Percentiles rank a stretch among this genome's conserved stretches.
phyloP scores from a whole-genome alignment of 1,284 basidiomycete species.

The Sanguinoderma infundibulare region DNA sequence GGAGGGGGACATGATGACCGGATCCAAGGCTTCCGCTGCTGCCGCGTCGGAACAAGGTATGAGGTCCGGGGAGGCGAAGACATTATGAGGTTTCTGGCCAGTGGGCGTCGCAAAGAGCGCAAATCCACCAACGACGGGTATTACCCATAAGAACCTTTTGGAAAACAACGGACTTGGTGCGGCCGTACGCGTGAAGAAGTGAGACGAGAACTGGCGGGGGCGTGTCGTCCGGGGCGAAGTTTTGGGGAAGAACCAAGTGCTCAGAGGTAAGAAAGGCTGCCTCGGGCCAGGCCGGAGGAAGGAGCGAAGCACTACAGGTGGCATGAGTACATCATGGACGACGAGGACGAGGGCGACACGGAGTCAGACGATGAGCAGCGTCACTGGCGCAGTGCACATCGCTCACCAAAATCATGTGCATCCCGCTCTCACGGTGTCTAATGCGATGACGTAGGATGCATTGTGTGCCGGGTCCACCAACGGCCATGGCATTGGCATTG shows the following conservation, averaged over 20 bases:
- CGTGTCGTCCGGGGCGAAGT: slow-evolving; percentile 26
- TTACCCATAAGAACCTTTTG: slow-evolving; percentile 52
- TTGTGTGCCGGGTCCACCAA: too few species aligned
- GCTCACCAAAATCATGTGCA: slow-evolving; percentile 3
- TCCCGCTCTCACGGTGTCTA: too few species aligned
- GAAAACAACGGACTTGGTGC: slow-evolving; percentile 18
- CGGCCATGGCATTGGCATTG: neutral
- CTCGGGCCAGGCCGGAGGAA: slow-evolving; percentile 30
- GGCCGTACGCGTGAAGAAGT: slow-evolving; percentile 32
- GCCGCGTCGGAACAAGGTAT: slow-evolving; percentile 57
- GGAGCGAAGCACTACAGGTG: slow-evolving; percentile 33
- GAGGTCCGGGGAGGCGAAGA: slow-evolving; percentile 63
- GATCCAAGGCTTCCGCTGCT: slow-evolving; percentile 20
- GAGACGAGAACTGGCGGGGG: slow-evolving; percentile 26
- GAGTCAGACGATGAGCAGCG: neutral
- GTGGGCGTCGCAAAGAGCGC: slow-evolving; percentile 51
- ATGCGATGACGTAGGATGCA: too few species aligned
- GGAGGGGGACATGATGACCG: slow-evolving; percentile 61
- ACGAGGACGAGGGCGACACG: slow-evolving; percentile 11
- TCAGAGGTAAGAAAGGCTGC: slow-evolving; percentile 30
- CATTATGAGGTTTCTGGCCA: slow-evolving; percentile 39
- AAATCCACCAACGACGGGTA: slow-evolving; percentile 61
- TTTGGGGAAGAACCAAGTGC: slow-evolving; percentile 20
- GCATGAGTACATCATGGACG: slow-evolving; percentile 24
- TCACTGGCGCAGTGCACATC: neutral